phyloP scores from a whole-genome alignment of 2,329 filamentous ascomycete species.

The Diaporthe sp. region DNA sequence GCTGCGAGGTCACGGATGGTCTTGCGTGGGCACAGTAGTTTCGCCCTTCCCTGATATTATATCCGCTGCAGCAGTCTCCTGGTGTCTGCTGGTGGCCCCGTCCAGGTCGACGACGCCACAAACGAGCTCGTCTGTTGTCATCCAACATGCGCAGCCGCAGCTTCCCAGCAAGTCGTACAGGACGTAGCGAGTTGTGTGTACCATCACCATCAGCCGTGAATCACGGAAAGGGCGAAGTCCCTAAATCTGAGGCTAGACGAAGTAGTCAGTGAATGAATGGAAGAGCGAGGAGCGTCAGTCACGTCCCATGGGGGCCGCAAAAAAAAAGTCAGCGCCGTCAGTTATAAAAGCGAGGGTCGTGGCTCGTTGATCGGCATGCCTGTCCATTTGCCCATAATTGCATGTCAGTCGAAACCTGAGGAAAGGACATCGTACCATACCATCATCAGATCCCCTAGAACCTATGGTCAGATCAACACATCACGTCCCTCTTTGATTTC shows the following conservation, averaged over 20 bases:
- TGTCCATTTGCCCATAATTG: constrained; percentile 11
- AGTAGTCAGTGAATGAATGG: constrained; percentile 25
- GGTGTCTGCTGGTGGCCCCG: not conserved
- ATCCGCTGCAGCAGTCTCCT: constrained; percentile 16
- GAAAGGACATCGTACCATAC: constrained; percentile 25
- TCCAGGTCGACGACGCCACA: constrained; percentile 19
- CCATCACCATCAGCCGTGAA: constrained; percentile 10
- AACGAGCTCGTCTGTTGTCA: constrained; percentile 16
- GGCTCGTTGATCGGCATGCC: constrained; percentile 28
- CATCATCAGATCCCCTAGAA: constrained; percentile 22
- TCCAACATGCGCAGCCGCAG: constrained; percentile 23
- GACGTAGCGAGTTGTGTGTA: constrained; percentile 36
- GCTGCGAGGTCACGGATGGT: constrained; percentile 3
- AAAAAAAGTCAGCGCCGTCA: constrained; percentile 23
- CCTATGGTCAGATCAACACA: constrained; percentile 33
- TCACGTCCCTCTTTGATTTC: constrained; percentile 29
- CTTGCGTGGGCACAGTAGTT: constrained; percentile 14
- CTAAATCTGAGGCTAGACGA: constrained; percentile 34
- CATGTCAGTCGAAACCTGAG: constrained; percentile 28
- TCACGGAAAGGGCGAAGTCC: constrained; percentile 20
- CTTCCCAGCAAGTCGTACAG: constrained; percentile 33
- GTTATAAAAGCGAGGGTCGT: constrained; percentile 32
- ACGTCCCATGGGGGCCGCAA: constrained; percentile 27
- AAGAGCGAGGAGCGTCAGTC: constrained; percentile 20
- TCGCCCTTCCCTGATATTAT: constrained; percentile 21